Conservation (phyloP, 306 rosid genomes). For the Cicer pinnatifidum region DNA sequence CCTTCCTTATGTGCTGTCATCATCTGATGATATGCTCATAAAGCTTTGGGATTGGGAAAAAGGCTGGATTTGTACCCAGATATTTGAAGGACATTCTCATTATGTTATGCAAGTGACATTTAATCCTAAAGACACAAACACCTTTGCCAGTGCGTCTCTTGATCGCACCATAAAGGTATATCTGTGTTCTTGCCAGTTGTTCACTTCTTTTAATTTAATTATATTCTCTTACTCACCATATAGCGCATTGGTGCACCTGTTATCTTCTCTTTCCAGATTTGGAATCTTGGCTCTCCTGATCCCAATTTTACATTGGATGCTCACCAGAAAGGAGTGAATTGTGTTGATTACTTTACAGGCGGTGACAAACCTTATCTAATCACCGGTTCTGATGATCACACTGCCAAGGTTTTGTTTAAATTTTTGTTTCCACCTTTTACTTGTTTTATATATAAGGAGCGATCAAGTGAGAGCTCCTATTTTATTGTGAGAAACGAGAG, state of each 20-base stretch:
- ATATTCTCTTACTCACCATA: constrained; percentile 40
- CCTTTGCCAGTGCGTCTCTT: constrained; percentile 99
- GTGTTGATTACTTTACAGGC: constrained; percentile 98
- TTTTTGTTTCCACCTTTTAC: constrained; percentile 14
- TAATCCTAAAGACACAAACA: constrained; percentile 97
- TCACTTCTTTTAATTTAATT: constrained; percentile 24
- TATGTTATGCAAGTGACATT: constrained; percentile 99
- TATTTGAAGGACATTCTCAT: constrained; percentile 99
- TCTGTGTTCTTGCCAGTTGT: constrained; percentile 31
- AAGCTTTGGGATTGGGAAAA: constrained; percentile 99
- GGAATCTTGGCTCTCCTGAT: constrained; percentile 99
- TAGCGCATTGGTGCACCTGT: constrained; percentile 41
- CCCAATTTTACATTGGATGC: constrained; percentile 99
- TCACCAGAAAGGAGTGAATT: constrained; percentile 97
- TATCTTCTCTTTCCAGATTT: constrained; percentile 63
- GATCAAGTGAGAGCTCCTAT: no score
- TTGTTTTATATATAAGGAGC: neutral
- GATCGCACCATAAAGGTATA: constrained; percentile 97
- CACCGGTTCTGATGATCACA: constrained; percentile 98
- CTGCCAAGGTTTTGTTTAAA: constrained; percentile 78
- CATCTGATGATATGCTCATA: constrained; percentile 99
- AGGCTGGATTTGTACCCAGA: constrained; percentile 97
- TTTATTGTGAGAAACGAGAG: no score
- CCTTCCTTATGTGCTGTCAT: constrained; percentile 92
- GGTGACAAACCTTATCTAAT: constrained; percentile 98